Evolutionary conservation across 345 rosid species (phyloP).

Genomic region (Reutealis trisperma): DNA sequence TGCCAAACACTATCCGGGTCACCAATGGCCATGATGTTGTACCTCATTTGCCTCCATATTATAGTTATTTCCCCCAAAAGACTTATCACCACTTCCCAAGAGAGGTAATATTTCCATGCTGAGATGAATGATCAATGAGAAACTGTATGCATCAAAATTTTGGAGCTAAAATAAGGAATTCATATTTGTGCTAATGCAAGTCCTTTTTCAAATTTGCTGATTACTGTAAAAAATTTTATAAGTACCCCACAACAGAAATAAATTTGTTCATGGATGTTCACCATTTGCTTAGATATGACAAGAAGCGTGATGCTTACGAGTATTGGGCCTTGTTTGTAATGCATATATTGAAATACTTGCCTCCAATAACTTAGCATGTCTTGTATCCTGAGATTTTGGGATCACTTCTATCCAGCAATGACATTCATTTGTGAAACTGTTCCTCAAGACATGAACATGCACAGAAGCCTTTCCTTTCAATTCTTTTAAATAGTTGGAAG

Average conservation of each 20-base stretch:
- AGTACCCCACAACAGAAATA: background rate
- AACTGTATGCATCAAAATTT: background rate
- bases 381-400: background rate
- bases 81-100: conserved; percentile 96
- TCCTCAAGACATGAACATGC: background rate
- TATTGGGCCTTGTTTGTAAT: background rate
- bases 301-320: too few relatives aligned
- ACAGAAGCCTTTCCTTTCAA: background rate
- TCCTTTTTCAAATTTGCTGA: too few relatives aligned
- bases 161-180: background rate
- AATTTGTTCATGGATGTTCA: background rate
- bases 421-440: background rate
- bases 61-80: conserved; percentile 63
- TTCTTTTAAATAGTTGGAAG: background rate
- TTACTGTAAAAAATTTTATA: too few relatives aligned
- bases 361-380: background rate
- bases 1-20: conserved; percentile 76
- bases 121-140: background rate
- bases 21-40: conserved; percentile 82
- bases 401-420: background rate
- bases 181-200: background rate
- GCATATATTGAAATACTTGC: background rate
- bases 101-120: conserved; percentile 56
- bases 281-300: background rate
- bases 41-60: conserved; percentile 94